Base-by-base conservation (phyloP, 805 yeast species). In the Saccharomycopsis fermentans region DNA sequence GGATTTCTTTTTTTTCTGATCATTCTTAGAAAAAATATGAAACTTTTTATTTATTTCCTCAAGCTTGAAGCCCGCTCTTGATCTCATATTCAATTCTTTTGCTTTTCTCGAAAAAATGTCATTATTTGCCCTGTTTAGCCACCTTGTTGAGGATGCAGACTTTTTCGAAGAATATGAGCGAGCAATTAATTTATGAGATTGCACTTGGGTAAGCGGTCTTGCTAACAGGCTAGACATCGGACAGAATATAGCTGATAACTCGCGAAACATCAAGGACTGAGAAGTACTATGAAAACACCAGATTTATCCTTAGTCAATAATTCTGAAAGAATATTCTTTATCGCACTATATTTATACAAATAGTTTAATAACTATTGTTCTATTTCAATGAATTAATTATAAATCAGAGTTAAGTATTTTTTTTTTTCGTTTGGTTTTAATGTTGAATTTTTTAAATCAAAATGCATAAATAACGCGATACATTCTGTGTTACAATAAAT, bases 31-130 rank as follows among this genome's bases (percentile, higher is more conserved):
- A 68, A 92, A 83, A 1, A 94, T 61, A 35, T 74, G 69, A 70
- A 76, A 87, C 65, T 79, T 82, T 16, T 81, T 74, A 68, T 91
- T 83, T 11, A 94, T 76, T 67, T 92, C 95, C 24, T 83, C 69
- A 36, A 94, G 74, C 67, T 94, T 94, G 73, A 82, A 92, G 0
- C 97, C 97, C 0, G 99, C 99, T 52, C 99, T 71, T 1, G 97
- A 90, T 65, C 83, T 77, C 64, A 80, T 80, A 55, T 86, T 79
- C 51, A 78, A 76, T 4, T 72, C 71, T 64, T 79, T 81, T 3
- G 97, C 92, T 63, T 83, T 83, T 58, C 79, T 74, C 2, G 90
- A 78, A 70, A 76, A 90, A 27, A 65, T 73, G 68, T 92, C 98
- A 9, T 71, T 74, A 19, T 72, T 68, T 62, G 87, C 92, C 57